A percentile compares a stretch with the other conserved stretches of the same genome.
phyloP scores from a whole-genome alignment of 169 alveolate genomes.

The Plasmodium sp. region DNA sequence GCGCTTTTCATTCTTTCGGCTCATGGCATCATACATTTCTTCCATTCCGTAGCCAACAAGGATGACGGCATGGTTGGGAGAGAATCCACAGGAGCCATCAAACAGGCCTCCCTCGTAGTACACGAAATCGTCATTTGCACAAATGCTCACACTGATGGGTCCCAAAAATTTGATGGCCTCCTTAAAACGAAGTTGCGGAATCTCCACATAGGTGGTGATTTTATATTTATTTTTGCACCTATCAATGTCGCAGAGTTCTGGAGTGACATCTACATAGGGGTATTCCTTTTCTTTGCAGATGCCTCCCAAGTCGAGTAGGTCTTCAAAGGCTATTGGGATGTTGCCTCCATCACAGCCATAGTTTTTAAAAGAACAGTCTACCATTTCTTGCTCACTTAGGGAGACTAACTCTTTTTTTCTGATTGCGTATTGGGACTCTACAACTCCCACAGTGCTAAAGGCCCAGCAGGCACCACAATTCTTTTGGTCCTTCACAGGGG shows the following conservation, averaged over 20 bases:
- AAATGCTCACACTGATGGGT: slow-evolving; percentile 91
- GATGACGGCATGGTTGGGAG: slow-evolving; percentile 87
- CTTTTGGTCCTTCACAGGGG: slow-evolving; percentile 85
- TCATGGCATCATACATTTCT: neutral
- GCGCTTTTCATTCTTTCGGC: slow-evolving; percentile 13
- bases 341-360: slow-evolving; percentile 91
- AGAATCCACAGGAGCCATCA: slow-evolving; percentile 80
- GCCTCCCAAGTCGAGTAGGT: slow-evolving; percentile 80
- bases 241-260: slow-evolving; percentile 20
- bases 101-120: slow-evolving; percentile 86
- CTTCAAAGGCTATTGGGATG: slow-evolving; percentile 84
- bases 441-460: slow-evolving; percentile 83
- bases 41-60: slow-evolving; percentile 89
- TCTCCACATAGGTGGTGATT: slow-evolving; percentile 22
- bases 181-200: slow-evolving; percentile 27
- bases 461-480: slow-evolving; percentile 92
- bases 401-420: slow-evolving; percentile 24
- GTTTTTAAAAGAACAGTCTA: slow-evolving; percentile 84
- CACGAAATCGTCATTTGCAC: slow-evolving; percentile 87
- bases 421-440: slow-evolving; percentile 81
- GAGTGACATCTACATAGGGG: slow-evolving; percentile 79
- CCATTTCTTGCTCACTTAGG: slow-evolving; percentile 91
- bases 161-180: slow-evolving; percentile 77
- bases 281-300: slow-evolving; percentile 77
- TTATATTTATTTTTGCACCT: slow-evolving; percentile 55